Evolutionary conservation across 208 protist species (phyloP).

Genomic region (Crithidia bombi): DNA sequence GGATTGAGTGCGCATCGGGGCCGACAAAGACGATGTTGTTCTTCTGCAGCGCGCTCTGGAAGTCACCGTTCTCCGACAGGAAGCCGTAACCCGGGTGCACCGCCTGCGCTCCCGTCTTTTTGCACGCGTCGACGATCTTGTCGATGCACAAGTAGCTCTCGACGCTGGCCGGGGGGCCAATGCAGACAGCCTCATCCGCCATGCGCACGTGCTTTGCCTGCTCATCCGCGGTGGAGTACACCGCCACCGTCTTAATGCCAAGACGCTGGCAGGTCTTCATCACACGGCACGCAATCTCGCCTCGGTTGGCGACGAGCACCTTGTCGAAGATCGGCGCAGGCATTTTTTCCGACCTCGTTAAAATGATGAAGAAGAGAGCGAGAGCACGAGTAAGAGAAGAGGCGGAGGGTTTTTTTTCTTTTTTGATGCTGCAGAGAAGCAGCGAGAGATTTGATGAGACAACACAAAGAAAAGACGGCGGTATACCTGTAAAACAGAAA

Average conservation of each 20-base stretch:
- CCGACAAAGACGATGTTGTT: constrained; percentile 94
- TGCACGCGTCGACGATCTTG: constrained; percentile 93
- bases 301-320: constrained; percentile 97
- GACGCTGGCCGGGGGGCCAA: constrained; percentile 58
- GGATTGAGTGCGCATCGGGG: constrained; percentile 91
- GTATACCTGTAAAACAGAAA: constrained; percentile 5
- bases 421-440: not conserved
- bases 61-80: constrained; percentile 96
- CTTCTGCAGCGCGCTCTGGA: constrained; percentile 80
- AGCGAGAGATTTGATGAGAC: not conserved
- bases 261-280: constrained; percentile 91
- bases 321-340: constrained; percentile 82
- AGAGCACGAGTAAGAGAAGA: too few relatives aligned
- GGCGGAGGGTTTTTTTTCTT: too few relatives aligned
- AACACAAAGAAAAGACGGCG: constrained; percentile 1
- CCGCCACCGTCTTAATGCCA: constrained; percentile 96
- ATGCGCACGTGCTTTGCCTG: constrained; percentile 92
- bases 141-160: constrained; percentile 93
- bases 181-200: constrained; percentile 84
- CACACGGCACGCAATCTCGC: constrained; percentile 98
- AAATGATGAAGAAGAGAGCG: not conserved
- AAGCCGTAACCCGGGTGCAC: constrained; percentile 98
- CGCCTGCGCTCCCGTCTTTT: constrained; percentile 84
- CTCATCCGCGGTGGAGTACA: constrained; percentile 94
- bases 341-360: not conserved